Base-by-base conservation (phyloP, 1,284 basidiomycete species). In the Boletus nobilissimus region DNA sequence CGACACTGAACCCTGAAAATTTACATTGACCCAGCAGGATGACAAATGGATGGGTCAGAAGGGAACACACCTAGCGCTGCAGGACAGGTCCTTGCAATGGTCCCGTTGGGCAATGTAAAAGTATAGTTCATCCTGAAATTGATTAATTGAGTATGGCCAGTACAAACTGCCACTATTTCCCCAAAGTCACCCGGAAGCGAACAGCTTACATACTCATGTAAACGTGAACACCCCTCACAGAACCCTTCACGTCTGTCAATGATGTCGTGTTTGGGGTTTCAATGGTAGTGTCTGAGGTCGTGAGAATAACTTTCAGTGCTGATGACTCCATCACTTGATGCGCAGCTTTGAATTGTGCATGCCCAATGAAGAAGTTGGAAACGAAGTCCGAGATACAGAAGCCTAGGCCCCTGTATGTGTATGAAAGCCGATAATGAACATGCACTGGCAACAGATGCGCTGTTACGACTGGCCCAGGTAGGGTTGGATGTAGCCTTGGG, bases 331-430 rank as follows among this genome's bases (percentile, higher is more conserved):
- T 94, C 46, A 95, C 86, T 38, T 84, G 88, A 82, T 90, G 88
- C 16, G 94, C 93, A 40, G 91, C 94, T 79, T 91, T 86, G 79
- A 93, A 94, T 82, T 95, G 94, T 29, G 86, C 85, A 76, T 92
- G 87, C 11, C 93, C 94, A 76, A 95, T 95, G 70, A 95, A 90
- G 77, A 86, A 86, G 83, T 94, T 94, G 18, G 93, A 94, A 85
- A 91, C 91, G 77, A 94, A 94, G 84, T 94, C 93, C 29, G 94
- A 95, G 77, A 89, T 88, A 24, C 87, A 90, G 88, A 94, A 95
- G 11, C 92, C 94, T 3, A 94, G 94, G 1, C 94, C 94, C 32
- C 94, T 94, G 51, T 39, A 38, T 16, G 26, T 72, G 51, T 26
- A 64, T 14, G 26, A 43, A 62, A 64, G 11, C n/a, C 18, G 43